Base-by-base conservation (phyloP, 2,329 filamentous ascomycete genomes). In the Pyricularia pennisetigena region DNA sequence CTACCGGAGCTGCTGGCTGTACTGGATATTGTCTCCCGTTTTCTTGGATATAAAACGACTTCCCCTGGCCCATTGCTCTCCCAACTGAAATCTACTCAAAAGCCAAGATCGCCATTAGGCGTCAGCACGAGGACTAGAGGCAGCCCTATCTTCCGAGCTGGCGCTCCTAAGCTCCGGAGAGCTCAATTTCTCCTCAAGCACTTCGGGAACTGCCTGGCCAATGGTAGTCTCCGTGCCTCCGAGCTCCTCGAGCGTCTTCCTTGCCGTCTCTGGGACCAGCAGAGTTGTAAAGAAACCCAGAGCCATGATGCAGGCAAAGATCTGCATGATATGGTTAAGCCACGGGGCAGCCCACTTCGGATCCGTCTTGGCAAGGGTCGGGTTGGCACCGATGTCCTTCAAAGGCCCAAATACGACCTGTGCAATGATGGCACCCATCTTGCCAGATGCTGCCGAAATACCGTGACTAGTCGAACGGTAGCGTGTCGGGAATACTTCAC, bases 281-380 rank as follows among this genome's bases (percentile, higher is more conserved):
- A 91, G 78, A 0, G 89, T 89, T 10, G 89, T 90, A 75, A 90
- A 83, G 78, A 86, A 81, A 68, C 91, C 91, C 69, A 86, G 81
- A 41, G 93, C 82, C 90, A 93, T 93, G 82, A 94, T 93, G 30
- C 91, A 82, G 6, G 90, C 89, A 74, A 84, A 85, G 73, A 93
- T 92, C 82, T 92, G 82, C 74, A 93, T 86, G 59, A 93, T 90
- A 76, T 93, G 90, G 79, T 92, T 83, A 77, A 93, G 84, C 90
- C 90, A 93, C 1, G 89, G 90, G 67, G 72, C 74, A 20, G 76
- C 71, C 66, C 66, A 67, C 28, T 59, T 29, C 20, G 76, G 71
- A 70, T 80, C 79, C 2, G 67, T 71, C 8, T 71, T 68, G 54
- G 78, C 77, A 3, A 23, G 66, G 28, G n/a, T 30, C 54, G 54